Base-by-base conservation (phyloP, 805 yeast genomes). In the Yarrowia osloensis region DNA sequence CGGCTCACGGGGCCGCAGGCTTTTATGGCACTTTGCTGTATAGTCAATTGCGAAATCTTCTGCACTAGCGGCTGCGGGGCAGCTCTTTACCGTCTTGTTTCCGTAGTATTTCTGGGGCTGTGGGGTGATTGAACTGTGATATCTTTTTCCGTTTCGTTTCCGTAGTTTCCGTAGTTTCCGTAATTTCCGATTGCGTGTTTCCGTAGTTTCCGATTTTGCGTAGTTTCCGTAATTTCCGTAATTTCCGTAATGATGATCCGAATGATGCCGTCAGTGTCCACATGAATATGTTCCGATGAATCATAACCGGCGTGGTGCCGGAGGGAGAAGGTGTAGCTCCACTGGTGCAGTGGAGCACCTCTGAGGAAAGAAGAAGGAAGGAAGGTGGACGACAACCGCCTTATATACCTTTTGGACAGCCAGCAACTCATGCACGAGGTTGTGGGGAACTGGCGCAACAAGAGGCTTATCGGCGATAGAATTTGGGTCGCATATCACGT, bases 51-150 rank as follows among this genome's bases (percentile, higher is more conserved):
- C 40, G 57, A 50, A 33, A 50, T 50, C 57, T 50, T 50, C 57
- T 50, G 57, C 40, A 22, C 54, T 21, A 49, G 57, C 57, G 57
- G 57, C 57, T 50, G 57, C 13, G 12, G 15, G 13, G 28, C 57
- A 50, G 57, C 57, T 50, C 57, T 50, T 50, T 50, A 50, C 57
- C 57, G 55, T 49, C 7, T 22, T 46, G 29, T 22, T 44, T 29
- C 55, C 39, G 57, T 50, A 50, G 57, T 50, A 50, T 50, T 50
- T 46, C 33, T 50, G 57, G 57, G 57, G 57, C 57, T 50, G 57
- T 19, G n/a, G n/a, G n/a, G 22, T 49, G 55, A 31, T 50, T 31
- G 57, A 31, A 31, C 40, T 33, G 40, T 28, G 35, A 29, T n/a
- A n/a, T 33, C 8, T 33, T 47, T 29, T 29, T 47, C 52, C 52